Base-by-base conservation (phyloP, 306 rosid species). In the Mimosa bimucronata region DNA sequence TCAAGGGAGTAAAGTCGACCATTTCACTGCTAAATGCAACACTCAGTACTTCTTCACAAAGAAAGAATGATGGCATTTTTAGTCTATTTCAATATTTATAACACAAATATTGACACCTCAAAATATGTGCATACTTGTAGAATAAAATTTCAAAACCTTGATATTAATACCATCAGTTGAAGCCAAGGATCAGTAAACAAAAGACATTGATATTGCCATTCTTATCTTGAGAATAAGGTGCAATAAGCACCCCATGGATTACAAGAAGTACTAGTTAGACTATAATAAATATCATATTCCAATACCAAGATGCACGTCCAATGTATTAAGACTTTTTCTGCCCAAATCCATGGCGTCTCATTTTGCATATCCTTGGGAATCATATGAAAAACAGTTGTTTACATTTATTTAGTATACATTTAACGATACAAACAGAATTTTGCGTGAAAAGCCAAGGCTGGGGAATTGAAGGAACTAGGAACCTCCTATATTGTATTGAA, bases 1-100 rank as follows among this genome's bases (percentile, higher is more conserved):
- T 44, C 71, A 66, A 31, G 74, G 74, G 37, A 82, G 18, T 37
- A 73, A 85, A 79, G 77, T 55, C 52, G 66, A 65, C 66, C 18
- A 28, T 41, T 29, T 61, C 61, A 50, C 40, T 55, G 77, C 25
- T 40, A 79, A 44, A 65, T 44, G 61, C 57, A 37, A 72, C 48
- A 70, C 70, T n/a, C 52, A 30, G 67, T 55, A 48, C 53, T 74
- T 57, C 40, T 12, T 57, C 30, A 9, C 15, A 23, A 57, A 57
- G 29, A 57, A 28, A 57, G 30, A 57, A 9, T 21, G 30, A 23
- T 57, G 13, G 30, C 64, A 1, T 9, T 57, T 57, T 40, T 68
- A 40, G 52, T 69, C 53, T 69, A 41, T 40, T 58, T 58, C 31
- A 58, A 58, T 58, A 15, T 58, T 25, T 25, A 25, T 25, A 58